Evolutionary conservation across 2,329 filamentous ascomycete species (phyloP).

Genomic region (Hypoxylon sp.): DNA sequence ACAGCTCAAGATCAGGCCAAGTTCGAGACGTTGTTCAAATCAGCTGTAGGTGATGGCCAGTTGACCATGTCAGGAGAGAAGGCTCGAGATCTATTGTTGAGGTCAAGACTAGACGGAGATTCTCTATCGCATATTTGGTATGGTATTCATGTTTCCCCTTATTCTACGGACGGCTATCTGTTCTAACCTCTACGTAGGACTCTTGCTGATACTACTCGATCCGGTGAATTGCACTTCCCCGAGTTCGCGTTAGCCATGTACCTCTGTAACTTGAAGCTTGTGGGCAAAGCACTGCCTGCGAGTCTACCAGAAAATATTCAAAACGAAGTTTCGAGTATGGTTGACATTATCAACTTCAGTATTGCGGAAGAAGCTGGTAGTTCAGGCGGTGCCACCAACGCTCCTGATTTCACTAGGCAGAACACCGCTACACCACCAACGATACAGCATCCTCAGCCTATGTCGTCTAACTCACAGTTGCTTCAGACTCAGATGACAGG

Average conservation of each 20-base stretch:
- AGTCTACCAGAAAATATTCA: slow-evolving; percentile 85
- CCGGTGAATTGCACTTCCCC: slow-evolving; percentile 94
- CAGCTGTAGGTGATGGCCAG: slow-evolving; percentile 86
- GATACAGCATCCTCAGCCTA: slow-evolving; percentile 80
- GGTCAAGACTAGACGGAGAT: slow-evolving; percentile 89
- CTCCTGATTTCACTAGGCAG: slow-evolving; percentile 76
- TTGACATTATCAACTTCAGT: slow-evolving; percentile 98
- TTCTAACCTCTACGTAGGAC: slow-evolving; percentile 71
- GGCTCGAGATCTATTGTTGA: slow-evolving; percentile 87
- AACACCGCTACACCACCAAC: slow-evolving; percentile 66
- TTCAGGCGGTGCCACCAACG: slow-evolving; percentile 71
- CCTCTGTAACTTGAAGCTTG: slow-evolving; percentile 93
- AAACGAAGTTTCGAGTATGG: slow-evolving; percentile 99
- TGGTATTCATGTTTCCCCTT: slow-evolving; percentile 45
- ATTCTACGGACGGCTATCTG: slow-evolving; percentile 37
- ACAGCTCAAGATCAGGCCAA: slow-evolving; percentile 95
- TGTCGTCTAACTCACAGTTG: slow-evolving; percentile 78
- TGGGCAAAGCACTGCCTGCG: slow-evolving; percentile 84
- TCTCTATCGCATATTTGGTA: slow-evolving; percentile 95
- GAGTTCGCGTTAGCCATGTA: slow-evolving; percentile 99
- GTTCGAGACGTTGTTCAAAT: slow-evolving; percentile 98
- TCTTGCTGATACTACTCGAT: slow-evolving; percentile 94
- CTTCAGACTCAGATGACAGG: slow-evolving; percentile 78
- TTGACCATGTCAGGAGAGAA: slow-evolving; percentile 93
- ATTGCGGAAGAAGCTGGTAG: slow-evolving; percentile 80